These are phyloP conservation scores for Penicillium subrubescens DNA, from an alignment of 495 filamentous ascomycete genomes.

Conservation along the genomic window DNA sequence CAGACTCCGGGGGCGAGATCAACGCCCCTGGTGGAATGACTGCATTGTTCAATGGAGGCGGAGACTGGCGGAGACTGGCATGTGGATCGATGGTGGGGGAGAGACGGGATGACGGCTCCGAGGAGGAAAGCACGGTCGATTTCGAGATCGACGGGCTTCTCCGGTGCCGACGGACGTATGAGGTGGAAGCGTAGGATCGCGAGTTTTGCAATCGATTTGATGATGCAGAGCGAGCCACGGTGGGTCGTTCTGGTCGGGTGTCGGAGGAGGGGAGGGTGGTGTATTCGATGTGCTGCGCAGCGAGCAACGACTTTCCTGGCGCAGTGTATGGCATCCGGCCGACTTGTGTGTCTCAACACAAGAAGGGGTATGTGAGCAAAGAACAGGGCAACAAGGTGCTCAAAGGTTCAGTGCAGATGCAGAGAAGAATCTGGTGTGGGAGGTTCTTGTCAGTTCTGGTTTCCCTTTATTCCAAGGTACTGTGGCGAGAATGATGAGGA, in stretches of 20 bases:
- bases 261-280: slow-evolving; percentile 61
- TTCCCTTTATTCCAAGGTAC: slow-evolving; percentile 9
- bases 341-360: slow-evolving; percentile 49
- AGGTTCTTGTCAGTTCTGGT: slow-evolving; percentile 16
- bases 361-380: slow-evolving; percentile 19
- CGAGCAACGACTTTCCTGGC: slow-evolving; percentile 78
- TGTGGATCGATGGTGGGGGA: slow-evolving; percentile 54
- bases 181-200: slow-evolving; percentile 76
- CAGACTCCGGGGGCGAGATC: slow-evolving; percentile 86
- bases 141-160: slow-evolving; percentile 60
- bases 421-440: slow-evolving; percentile 2
- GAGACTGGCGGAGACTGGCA: slow-evolving; percentile 72
- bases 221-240: slow-evolving; percentile 36
- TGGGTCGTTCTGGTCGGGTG: slow-evolving; percentile 45
- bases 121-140: slow-evolving; percentile 26
- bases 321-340: slow-evolving; percentile 92
- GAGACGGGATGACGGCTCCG: slow-evolving; percentile 39
- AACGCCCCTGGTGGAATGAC: slow-evolving; percentile 77
- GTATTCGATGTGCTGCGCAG: slow-evolving; percentile 65
- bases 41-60: slow-evolving; percentile 71
- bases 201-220: slow-evolving; percentile 59
- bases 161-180: slow-evolving; percentile 69
- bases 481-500: slow-evolving; percentile 13
- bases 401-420: slow-evolving; percentile 12
- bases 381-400: slow-evolving; percentile 3